phyloP scores from a whole-genome alignment of 441 rosid species.

The Brassica hybrid region DNA sequence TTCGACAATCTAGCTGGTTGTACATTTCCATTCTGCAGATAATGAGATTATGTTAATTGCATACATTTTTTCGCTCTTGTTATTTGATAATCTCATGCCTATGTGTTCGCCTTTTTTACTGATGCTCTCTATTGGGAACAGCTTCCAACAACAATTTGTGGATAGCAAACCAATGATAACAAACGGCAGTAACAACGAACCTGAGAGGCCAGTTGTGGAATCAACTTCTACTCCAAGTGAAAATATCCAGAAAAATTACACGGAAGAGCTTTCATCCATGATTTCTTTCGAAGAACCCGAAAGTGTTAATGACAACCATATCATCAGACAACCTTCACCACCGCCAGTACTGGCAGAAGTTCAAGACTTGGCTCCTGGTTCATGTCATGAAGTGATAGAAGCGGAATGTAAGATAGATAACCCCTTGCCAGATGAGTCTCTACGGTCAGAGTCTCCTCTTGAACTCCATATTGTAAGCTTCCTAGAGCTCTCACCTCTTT shows the following conservation, averaged over 20 bases:
- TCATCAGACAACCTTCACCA: constrained; percentile 92
- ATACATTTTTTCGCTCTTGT: constrained; percentile 15
- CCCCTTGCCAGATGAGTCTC: constrained; percentile 56
- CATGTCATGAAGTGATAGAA: constrained; percentile 56
- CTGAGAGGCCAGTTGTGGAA: constrained; percentile 50
- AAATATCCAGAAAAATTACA: constrained; percentile 42
- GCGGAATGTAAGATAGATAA: constrained; percentile 55
- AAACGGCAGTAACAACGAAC: constrained; percentile 48
- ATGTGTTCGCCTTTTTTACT: constrained; percentile 35
- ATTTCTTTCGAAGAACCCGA: constrained; percentile 79
- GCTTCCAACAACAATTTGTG: constrained; percentile 48
- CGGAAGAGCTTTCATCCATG: constrained; percentile 73
- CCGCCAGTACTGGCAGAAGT: constrained; percentile 95
- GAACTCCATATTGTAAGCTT: constrained; percentile 86
- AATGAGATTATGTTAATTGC: neutral
- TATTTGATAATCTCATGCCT: constrained; percentile 22
- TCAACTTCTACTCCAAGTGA: constrained; percentile 47
- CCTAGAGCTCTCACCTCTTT: constrained; percentile 19
- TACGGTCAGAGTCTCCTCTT: constrained; percentile 74
- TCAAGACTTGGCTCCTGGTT: constrained; percentile 69
- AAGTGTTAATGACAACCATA: constrained; percentile 46
- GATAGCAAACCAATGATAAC: constrained; percentile 51
- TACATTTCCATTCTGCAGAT: constrained; percentile 10
- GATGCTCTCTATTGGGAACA: constrained; percentile 42
- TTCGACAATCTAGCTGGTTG: constrained; percentile 34